These are phyloP conservation scores for Boechera divaricarpa DNA, from an alignment of 345 rosid genomes.

Conservation along the genomic window DNA sequence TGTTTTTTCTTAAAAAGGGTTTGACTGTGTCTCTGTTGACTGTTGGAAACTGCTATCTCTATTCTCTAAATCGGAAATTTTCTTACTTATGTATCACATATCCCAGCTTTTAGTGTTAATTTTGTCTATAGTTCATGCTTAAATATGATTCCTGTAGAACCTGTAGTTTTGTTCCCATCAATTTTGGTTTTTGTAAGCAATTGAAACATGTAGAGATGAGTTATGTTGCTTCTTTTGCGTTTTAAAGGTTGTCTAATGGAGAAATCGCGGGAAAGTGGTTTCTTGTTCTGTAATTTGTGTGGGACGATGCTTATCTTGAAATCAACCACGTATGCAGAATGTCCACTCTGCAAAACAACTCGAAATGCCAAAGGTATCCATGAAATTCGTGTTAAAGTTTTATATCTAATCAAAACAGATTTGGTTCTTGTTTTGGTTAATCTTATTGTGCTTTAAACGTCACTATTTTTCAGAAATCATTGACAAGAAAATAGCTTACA, in stretches of 20 bases:
- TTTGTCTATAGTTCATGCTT: no score
- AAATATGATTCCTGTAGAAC: no score
- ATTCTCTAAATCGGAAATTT: no score
- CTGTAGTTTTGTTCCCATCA: no score
- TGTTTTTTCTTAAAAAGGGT: no score
- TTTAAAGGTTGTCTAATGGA: constrained; percentile 32
- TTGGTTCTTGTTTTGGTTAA: constrained; percentile 21
- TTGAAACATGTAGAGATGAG: constrained; percentile 7
- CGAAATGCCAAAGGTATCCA: constrained; percentile 34
- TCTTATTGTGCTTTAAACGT: neutral
- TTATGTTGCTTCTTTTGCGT: neutral
- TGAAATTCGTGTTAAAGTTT: neutral
- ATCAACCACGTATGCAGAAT: constrained; percentile 32
- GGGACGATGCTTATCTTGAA: constrained; percentile 42
- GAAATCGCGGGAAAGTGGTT: constrained; percentile 38
- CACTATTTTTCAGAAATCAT: constrained; percentile 36
- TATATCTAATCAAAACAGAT: neutral
- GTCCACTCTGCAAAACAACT: constrained; percentile 37
- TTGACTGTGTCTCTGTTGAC: no score
- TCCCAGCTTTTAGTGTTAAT: no score
- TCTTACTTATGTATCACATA: no score
- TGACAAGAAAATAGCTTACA: constrained; percentile 35
- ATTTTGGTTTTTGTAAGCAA: neutral
- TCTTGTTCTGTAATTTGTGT: constrained; percentile 44
- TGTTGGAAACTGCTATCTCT: no score